These are phyloP conservation scores for Astrephomene gubernaculifera DNA, from an alignment of 139 green algal genomes.

Conservation along the genomic window DNA sequence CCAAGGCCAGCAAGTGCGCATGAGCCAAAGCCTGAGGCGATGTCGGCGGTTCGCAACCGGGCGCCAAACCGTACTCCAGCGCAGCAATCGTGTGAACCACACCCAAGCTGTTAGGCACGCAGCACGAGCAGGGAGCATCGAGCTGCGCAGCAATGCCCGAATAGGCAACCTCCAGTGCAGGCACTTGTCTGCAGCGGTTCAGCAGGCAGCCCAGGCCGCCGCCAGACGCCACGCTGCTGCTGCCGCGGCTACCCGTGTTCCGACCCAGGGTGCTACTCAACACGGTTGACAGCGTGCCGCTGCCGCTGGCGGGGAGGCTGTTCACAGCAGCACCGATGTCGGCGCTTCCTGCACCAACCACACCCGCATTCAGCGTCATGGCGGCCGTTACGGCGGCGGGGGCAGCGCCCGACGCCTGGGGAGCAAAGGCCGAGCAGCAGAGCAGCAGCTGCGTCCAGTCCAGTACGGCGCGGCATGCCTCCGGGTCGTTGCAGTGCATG, in stretches of 20 bases:
- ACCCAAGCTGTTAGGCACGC: not conserved
- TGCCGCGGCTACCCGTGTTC: not conserved
- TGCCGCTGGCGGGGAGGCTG: too few relatives aligned
- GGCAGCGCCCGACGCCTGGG: not conserved
- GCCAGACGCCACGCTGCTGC: not conserved
- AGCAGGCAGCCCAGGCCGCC: not conserved
- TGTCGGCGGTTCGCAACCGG: not conserved
- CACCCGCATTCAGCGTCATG: too few relatives aligned
- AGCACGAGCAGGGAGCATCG: not conserved
- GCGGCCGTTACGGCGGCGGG: not conserved
- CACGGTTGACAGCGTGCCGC: not conserved
- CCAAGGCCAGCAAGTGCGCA: too few relatives aligned
- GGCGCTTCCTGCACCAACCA: not conserved
- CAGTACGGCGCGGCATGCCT: not conserved
- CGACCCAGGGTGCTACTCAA: too few relatives aligned
- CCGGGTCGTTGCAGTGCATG: constrained; percentile 22
- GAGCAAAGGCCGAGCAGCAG: not conserved
- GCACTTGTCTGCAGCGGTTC: not conserved
- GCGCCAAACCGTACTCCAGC: not conserved
- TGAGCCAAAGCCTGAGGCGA: not conserved
- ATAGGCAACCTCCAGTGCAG: not conserved
- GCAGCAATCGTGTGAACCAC: not conserved
- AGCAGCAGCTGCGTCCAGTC: constrained; percentile 27
- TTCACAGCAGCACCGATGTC: not conserved
- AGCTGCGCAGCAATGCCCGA: not conserved